Evolutionary conservation across 164 flowering plant species (phyloP), one percentile per base, ranked within the genome.

Genomic region (Dillenia turbinata): DNA sequence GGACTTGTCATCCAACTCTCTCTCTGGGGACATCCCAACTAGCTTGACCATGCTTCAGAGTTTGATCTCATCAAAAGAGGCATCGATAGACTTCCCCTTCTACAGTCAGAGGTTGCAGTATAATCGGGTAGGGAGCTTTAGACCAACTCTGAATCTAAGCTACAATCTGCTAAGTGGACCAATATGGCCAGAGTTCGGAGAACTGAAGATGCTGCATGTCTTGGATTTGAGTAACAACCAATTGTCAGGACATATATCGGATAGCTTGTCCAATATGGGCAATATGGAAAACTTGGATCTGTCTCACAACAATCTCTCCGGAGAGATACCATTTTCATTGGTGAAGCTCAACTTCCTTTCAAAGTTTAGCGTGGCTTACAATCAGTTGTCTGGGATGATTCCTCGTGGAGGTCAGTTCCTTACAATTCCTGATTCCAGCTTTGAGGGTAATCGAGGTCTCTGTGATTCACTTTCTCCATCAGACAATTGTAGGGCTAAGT

Each of bases 131-230:
- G 33, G 43, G 62, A 79, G 83, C 62, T 78, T 86, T 59, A 84
- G 82, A 17, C 81, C 87, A 8, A 71, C 77, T 9, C n/a, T 87
- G 56, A 79, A 76, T 24, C 71, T 86, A 8, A 62, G 89, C 13
- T 8, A 69, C 46, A 87, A 87, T 72, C 10, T 5, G 12, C 81
- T 87, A 47, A 74, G 54, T 10, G 92, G 92, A 57, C 54, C 72
- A 9, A 80, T 87, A 17, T 81, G 81, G 85, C 80, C 83, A 4
- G 84, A 81, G 56, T 81, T 85, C 65, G 92, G 92, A 46, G 68
- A 83, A 44, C 69, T 87, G 66, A 75, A 61, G 53, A 65, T 68
- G 55, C 75, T 87, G 45, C 80, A 77, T 40, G 67, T 77, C 10
- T 70, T 87, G 49, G 80, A 78, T 60, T 66, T 87, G 66, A 80